Conservation (phyloP, 495 filamentous ascomycete genomes). For the Rostrohypoxylon terebratum region DNA sequence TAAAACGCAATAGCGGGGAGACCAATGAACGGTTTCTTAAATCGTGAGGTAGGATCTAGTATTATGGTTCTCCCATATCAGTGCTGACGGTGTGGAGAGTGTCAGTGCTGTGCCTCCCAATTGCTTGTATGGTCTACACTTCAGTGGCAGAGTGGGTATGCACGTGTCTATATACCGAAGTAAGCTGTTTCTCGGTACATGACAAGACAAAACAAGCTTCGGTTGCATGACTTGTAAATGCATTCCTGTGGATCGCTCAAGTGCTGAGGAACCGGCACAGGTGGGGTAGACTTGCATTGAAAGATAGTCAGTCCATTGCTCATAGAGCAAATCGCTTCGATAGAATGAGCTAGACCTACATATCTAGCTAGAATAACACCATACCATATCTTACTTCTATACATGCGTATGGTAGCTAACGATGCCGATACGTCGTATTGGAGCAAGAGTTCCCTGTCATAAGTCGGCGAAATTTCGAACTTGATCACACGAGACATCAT, state of each 20-base stretch:
- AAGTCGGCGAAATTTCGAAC: neutral
- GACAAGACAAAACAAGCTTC: neutral
- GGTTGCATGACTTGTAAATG: neutral
- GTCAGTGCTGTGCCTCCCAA: neutral
- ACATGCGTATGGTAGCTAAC: neutral
- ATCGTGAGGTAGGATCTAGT: neutral
- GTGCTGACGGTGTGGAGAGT: neutral
- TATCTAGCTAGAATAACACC: neutral
- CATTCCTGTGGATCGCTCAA: neutral
- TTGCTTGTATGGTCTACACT: neutral
- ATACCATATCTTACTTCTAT: neutral
- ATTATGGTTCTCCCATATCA: neutral
- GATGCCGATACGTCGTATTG: neutral
- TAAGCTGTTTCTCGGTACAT: neutral
- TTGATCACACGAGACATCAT: neutral
- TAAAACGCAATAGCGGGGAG: neutral
- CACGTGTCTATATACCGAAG: constrained; percentile 1
- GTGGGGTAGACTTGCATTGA: neutral
- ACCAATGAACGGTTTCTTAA: neutral
- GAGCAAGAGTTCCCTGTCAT: neutral
- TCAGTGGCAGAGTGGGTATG: neutral
- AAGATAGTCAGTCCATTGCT: neutral
- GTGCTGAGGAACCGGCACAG: neutral
- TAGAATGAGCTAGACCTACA: neutral
- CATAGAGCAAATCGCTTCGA: neutral